phyloP scores from a whole-genome alignment of 192 early-diverging fungal genomes.

The Funneliformis mosseae region DNA sequence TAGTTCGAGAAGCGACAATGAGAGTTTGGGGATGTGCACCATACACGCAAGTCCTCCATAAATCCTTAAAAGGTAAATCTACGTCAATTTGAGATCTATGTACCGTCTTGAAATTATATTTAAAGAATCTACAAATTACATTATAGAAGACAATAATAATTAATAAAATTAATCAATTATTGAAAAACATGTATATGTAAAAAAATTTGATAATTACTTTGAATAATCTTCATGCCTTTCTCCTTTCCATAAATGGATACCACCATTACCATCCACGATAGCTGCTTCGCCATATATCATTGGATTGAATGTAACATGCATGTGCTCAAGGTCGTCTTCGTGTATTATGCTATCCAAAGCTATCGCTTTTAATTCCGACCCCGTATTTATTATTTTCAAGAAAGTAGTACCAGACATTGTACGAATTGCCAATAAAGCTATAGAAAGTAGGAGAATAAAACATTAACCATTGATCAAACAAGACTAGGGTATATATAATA shows the following conservation, averaged over 20 bases:
- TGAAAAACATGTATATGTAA: not conserved
- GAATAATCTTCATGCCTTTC: not conserved
- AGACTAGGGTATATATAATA: not conserved
- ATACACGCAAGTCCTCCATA: slow-evolving; percentile 18
- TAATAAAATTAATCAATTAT: not conserved
- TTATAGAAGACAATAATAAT: not conserved
- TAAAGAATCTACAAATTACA: not conserved
- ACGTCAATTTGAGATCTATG: not conserved
- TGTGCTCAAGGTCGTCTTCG: not conserved
- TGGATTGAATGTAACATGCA: slow-evolving; percentile 29
- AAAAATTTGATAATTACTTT: not conserved
- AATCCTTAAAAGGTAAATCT: not conserved
- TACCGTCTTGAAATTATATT: not conserved
- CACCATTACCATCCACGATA: slow-evolving; percentile 19
- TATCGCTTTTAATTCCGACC: not conserved
- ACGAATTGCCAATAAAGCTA: slow-evolving; percentile 24
- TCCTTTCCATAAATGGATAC: slow-evolving; percentile 28
- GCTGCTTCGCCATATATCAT: slow-evolving; percentile 31
- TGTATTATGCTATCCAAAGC: not conserved
- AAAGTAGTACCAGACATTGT: slow-evolving; percentile 28
- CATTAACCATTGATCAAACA: not conserved
- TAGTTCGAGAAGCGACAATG: slow-evolving; percentile 11
- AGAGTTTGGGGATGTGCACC: slow-evolving; percentile 30
- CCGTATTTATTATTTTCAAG: not conserved
- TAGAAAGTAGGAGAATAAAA: not conserved